Percentiles rank a stretch among this genome's conserved stretches.
Conservation (phyloP, 2,329 filamentous ascomycete species). For the Diaporthe amygdali region DNA sequence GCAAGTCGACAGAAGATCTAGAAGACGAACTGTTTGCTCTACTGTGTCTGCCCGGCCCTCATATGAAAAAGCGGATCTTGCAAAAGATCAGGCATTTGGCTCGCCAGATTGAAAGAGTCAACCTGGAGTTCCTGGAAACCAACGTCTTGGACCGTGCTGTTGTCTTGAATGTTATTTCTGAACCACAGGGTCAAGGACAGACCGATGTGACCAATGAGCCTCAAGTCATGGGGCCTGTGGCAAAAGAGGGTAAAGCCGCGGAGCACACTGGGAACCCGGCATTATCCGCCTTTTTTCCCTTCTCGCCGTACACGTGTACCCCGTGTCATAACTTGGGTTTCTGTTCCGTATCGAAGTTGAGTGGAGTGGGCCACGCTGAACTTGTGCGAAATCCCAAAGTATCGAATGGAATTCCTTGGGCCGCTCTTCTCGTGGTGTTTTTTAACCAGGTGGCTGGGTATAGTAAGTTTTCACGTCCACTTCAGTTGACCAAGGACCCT, state of each 20-base stretch:
- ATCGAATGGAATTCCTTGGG: not conserved
- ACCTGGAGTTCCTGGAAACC: not conserved
- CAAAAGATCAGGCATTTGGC: not conserved
- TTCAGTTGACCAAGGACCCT: no score
- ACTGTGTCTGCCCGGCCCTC: not conserved
- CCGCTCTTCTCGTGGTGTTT: not conserved
- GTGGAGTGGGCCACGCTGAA: not conserved
- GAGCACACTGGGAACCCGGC: not conserved
- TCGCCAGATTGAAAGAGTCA: not conserved
- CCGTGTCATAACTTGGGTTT: no score
- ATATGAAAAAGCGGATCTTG: not conserved
- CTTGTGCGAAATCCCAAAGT: not conserved
- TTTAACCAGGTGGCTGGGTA: not conserved
- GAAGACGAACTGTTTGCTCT: not conserved
- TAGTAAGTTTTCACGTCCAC: not conserved
- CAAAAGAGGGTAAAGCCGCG: accelerated
- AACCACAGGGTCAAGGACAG: not conserved
- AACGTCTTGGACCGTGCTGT: not conserved
- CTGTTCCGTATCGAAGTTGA: no score
- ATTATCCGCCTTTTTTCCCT: no score
- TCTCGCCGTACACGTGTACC: no score
- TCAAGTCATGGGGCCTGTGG: not conserved
- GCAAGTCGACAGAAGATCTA: not conserved
- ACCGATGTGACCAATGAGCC: not conserved
- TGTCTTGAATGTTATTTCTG: not conserved